Percentiles rank a stretch among this genome's conserved stretches.
Evolutionary conservation across 2,329 filamentous ascomycete species (phyloP).

Genomic region (Nigrospora oryzae): DNA sequence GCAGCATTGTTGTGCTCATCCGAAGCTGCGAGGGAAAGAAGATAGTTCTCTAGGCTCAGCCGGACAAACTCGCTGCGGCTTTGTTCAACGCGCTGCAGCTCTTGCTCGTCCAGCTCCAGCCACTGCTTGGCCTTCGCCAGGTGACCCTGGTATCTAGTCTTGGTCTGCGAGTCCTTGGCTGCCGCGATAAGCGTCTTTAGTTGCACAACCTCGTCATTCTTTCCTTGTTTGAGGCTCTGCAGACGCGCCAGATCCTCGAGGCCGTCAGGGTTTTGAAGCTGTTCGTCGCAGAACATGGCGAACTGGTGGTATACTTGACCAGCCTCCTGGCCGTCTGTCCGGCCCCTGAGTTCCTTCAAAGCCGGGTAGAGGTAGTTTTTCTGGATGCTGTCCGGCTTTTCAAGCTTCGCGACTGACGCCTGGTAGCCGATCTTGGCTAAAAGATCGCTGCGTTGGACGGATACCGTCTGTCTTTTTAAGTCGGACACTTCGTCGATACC

Average conservation of each 20-base stretch:
- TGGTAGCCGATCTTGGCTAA: slow-evolving; percentile 83
- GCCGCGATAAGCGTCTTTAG: slow-evolving; percentile 52
- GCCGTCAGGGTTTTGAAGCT: slow-evolving; percentile 78
- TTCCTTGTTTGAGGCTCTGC: slow-evolving; percentile 69
- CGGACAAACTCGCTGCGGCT: slow-evolving; percentile 77
- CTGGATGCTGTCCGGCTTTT: slow-evolving; percentile 86
- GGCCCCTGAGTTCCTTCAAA: slow-evolving; percentile 68
- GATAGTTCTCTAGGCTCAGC: slow-evolving; percentile 86
- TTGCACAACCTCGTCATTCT: slow-evolving; percentile 70
- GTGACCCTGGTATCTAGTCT: slow-evolving; percentile 48
- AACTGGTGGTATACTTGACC: slow-evolving; percentile 92
- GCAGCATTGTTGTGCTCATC: slow-evolving; percentile 86
- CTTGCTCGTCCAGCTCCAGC: slow-evolving; percentile 83
- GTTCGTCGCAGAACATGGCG: slow-evolving; percentile 88
- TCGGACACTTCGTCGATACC: slow-evolving; percentile 55
- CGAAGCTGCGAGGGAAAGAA: slow-evolving; percentile 74
- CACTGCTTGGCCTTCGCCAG: slow-evolving; percentile 72
- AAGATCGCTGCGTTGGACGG: slow-evolving; percentile 67
- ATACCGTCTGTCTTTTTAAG: slow-evolving; percentile 60
- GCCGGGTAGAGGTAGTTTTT: slow-evolving; percentile 78
- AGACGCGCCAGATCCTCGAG: slow-evolving; percentile 79
- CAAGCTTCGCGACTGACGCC: slow-evolving; percentile 79
- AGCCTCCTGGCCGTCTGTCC: slow-evolving; percentile 60
- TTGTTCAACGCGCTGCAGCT: slow-evolving; percentile 69
- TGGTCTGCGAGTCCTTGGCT: slow-evolving; percentile 43